Evolutionary conservation across 73 alveolate genomes (phyloP).

Genomic region (Paramecium biaurelia): DNA sequence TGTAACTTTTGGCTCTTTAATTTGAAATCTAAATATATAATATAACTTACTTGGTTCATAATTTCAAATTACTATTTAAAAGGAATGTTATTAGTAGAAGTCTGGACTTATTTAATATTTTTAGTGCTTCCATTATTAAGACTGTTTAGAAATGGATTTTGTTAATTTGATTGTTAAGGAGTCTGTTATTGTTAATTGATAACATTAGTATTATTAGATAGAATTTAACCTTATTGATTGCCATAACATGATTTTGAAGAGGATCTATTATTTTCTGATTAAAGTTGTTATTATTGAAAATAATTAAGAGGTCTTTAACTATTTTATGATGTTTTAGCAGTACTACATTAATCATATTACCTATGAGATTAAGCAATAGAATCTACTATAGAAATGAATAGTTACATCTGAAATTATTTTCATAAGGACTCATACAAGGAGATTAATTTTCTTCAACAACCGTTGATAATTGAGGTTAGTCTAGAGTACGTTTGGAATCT

Average conservation of each 20-base stretch:
- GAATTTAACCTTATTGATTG: neutral
- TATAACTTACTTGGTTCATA: neutral
- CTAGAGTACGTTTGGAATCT: neutral
- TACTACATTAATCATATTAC: neutral
- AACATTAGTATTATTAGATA: neutral
- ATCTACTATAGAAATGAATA: neutral
- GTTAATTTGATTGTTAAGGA: neutral
- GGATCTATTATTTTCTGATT: neutral
- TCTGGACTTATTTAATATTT: neutral
- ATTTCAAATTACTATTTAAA: constrained; percentile 1
- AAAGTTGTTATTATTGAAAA: neutral
- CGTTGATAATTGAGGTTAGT: neutral
- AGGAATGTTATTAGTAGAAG: neutral
- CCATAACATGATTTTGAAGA: neutral
- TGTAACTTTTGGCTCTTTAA: constrained; percentile 22
- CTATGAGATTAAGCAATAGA: constrained; percentile 6
- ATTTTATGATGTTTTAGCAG: neutral
- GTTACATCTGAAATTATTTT: constrained; percentile 4
- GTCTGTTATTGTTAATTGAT: neutral
- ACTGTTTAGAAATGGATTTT: neutral
- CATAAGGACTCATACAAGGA: constrained; percentile 7
- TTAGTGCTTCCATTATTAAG: neutral
- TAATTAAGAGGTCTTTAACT: neutral
- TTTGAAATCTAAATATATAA: neutral
- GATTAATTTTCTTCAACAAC: constrained; percentile 9